phyloP scores from a whole-genome alignment of 352 stramenopile genomes.

The Pythium periplocum region DNA sequence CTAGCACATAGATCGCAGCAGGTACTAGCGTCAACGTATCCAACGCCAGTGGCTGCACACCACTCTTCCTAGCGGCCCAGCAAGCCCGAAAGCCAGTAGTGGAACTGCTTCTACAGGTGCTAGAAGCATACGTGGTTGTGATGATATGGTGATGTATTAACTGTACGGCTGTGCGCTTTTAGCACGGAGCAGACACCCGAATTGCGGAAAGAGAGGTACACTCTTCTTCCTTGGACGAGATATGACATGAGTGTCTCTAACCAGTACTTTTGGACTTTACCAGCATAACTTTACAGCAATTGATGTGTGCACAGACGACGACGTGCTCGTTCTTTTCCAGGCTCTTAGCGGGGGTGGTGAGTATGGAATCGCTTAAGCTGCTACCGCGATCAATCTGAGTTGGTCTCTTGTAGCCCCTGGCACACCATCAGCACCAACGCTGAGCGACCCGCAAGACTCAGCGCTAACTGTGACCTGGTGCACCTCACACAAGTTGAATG shows the following conservation, averaged over 20 bases:
- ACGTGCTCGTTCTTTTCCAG: slow-evolving; percentile 41
- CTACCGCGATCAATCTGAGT: too few relatives aligned
- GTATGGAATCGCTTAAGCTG: background rate
- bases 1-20: slow-evolving; percentile 19
- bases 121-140: too few relatives aligned
- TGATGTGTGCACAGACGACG: slow-evolving; percentile 43
- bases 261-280: background rate
- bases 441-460: too few relatives aligned
- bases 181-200: slow-evolving; percentile 51
- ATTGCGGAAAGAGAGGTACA: slow-evolving; percentile 43
- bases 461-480: too few relatives aligned
- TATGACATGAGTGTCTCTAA: background rate
- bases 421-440: too few relatives aligned
- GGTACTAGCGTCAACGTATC: slow-evolving; percentile 52
- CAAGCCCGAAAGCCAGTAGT: slow-evolving; percentile 43
- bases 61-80: slow-evolving; percentile 67
- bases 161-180: background rate
- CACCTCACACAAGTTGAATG: background rate
- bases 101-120: slow-evolving; percentile 46
- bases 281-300: slow-evolving; percentile 59
- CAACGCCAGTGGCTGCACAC: slow-evolving; percentile 54
- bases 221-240: background rate
- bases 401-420: too few relatives aligned
- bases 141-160: slow-evolving; percentile 2
- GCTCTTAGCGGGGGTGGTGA: slow-evolving; percentile 32